Percentiles rank a stretch among this genome's conserved stretches.
These are phyloP conservation scores for Phylloporus sp. DNA, from an alignment of 1,284 basidiomycete genomes.

Conservation along the genomic window DNA sequence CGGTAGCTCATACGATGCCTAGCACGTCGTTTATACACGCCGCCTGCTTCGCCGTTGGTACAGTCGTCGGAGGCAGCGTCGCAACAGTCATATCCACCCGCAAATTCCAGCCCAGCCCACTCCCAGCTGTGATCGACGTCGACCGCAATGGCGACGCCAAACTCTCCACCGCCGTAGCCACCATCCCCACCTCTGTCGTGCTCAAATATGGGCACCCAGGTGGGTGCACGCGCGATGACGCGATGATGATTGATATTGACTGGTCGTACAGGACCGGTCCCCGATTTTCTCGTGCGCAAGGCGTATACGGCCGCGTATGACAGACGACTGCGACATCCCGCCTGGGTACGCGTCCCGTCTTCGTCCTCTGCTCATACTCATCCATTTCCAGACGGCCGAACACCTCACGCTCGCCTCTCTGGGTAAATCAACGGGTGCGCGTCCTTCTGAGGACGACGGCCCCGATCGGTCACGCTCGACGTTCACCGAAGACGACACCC, in stretches of 20 bases:
- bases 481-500: conserved; percentile 85
- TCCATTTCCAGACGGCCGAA: conserved; percentile 79
- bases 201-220: conserved; percentile 83
- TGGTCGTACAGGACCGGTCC: conserved; percentile 74
- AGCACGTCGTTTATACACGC: conserved; percentile 54
- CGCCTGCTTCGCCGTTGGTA: conserved; percentile 77
- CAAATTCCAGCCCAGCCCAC: conserved; percentile 21
- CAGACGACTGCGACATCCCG: conserved; percentile 87
- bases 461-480: conserved; percentile 82
- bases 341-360: conserved; percentile 72
- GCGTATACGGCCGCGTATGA: conserved; percentile 94
- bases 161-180: conserved; percentile 30
- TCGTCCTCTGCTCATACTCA: conserved; percentile 3
- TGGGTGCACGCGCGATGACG: conserved; percentile 16
- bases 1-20: too few relatives aligned
- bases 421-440: conserved; percentile 53
- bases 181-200: conserved; percentile 47
- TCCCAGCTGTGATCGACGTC: conserved; percentile 47
- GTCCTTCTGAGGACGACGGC: conserved; percentile 43
- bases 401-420: conserved; percentile 85
- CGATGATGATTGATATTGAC: too few relatives aligned
- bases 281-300: conserved; percentile 80
- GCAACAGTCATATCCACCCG: conserved; percentile 54
- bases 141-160: conserved; percentile 46
- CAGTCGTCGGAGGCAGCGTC: conserved; percentile 72